Base-by-base conservation (phyloP, 2,329 filamentous ascomycete species). In the Claviceps paspali region DNA sequence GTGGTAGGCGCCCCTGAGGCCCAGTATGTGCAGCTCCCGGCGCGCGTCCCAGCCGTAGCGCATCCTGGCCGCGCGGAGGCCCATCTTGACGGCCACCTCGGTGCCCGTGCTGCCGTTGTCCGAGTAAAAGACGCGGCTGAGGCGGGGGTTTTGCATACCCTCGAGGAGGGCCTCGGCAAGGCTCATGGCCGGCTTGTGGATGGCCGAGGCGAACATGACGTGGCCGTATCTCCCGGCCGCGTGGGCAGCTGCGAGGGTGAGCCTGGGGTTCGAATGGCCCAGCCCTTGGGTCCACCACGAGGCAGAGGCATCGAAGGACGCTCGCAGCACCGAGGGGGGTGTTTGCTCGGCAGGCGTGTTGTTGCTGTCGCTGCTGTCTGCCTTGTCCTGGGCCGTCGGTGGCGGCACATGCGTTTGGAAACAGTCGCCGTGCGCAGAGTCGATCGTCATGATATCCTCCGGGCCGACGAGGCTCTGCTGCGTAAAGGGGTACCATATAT, bases 251-350 rank as follows among this genome's bases (percentile, higher is more conserved):
- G 81, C 76, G 2, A 91, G 68, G 0, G 82, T 72, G 1, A 92
- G 63, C 0, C 67, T 60, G 0, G 82, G 72, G 47, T 83, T 86
- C 5, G 77, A 80, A 45, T 92, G 85, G 1, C 85, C 84, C 0
- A 92, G 67, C 2, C 84, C 84, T 56, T 92, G 85, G 0, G 84
- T 92, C 84, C 85, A 92, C 84, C 85, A 92, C 0, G 82, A 88
- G 1, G 83, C 83, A 1, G 83, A 91, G 2, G 79, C 84, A 47
- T 92, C 85, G 38, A 91, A 86, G 0, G 80, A 78, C 1, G 82
- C 69, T 2, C 47, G 48, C 0, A 57, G 43, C 0, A 56, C 42
- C 4, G 39, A 34, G 9, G 18, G 5, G 4, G 17, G 17, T 2
- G 9, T 19, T 3, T 19, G n/a, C 29, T 17, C n/a, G 11, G 29